Percentiles rank a stretch among this genome's conserved stretches.
Evolutionary conservation across 805 yeast species (phyloP).

Genomic region (Blastobotrys parvus): DNA sequence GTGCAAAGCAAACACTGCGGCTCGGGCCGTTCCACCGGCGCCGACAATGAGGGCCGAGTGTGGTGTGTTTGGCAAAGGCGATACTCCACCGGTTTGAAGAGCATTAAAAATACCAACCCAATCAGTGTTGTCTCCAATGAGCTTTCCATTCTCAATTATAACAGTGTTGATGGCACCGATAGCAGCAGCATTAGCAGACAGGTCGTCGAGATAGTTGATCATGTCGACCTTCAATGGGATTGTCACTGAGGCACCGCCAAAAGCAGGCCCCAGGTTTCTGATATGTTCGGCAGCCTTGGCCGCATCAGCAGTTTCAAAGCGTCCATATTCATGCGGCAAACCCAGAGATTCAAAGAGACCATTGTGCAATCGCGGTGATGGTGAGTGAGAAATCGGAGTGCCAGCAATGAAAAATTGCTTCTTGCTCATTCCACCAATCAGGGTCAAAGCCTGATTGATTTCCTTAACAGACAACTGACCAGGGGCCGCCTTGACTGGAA

Average conservation of each 20-base stretch:
- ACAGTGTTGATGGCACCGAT: slow-evolving; percentile 96
- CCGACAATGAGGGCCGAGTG: slow-evolving; percentile 74
- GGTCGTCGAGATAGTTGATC: slow-evolving; percentile 52
- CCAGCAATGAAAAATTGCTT: slow-evolving; percentile 72
- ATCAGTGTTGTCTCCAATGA: slow-evolving; percentile 87
- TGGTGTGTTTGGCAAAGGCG: slow-evolving; percentile 17
- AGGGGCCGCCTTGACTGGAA: slow-evolving; percentile 69
- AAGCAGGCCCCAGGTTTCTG: slow-evolving; percentile 35
- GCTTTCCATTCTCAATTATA: slow-evolving; percentile 42
- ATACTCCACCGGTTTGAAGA: slow-evolving; percentile 52
- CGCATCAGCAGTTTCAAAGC: slow-evolving; percentile 61
- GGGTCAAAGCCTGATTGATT: slow-evolving; percentile 47
- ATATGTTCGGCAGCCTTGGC: slow-evolving; percentile 45
- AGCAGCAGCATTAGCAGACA: slow-evolving; percentile 66
- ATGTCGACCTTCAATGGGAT: slow-evolving; percentile 86
- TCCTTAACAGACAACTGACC: slow-evolving; percentile 65
- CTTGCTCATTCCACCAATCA: slow-evolving; percentile 53
- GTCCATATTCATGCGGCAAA: slow-evolving; percentile 62
- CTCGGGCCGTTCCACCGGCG: slow-evolving; percentile 96
- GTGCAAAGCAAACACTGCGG: slow-evolving; percentile 82
- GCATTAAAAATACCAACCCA: slow-evolving; percentile 83
- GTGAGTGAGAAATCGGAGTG: slow-evolving; percentile 73
- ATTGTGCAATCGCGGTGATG: slow-evolving; percentile 82
- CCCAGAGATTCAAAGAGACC: slow-evolving; percentile 69
- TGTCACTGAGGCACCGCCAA: slow-evolving; percentile 95